Evolutionary conservation across 2,329 filamentous ascomycete species (phyloP), one percentile per base, ranked within the genome.

Genomic region (Geoglossum cookeanum): DNA sequence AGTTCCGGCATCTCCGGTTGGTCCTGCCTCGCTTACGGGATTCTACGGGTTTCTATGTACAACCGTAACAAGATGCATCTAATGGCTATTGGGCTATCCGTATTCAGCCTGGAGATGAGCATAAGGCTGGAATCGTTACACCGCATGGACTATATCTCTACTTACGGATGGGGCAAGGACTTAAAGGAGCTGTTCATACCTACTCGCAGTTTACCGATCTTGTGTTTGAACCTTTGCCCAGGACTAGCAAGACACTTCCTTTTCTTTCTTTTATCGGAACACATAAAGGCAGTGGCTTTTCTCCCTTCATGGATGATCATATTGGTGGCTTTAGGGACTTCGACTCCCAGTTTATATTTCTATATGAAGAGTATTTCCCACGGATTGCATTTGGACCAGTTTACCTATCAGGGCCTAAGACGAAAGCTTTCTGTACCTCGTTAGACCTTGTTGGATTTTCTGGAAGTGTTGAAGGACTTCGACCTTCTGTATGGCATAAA

Each of bases 191-290:
- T n/a, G 8, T 15, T 6, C 54, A 55, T 45, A 55, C 54, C 33
- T 55, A 39, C 15, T 53, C 39, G 4, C 54, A 55, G 22, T 55
- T 55, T 8, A 37, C 33, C 11, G 54, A 55, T 15, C 54, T 55
- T 5, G 54, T 55, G 9, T 55, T 55, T 55, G 54, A 32, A 51
- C 33, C 22, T 6, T n/a, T 55, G 3, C 17, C 32, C 1, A n/a
- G 4, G 17, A 45, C 15, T 11, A 2, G 11, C 15, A 55, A 4
- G 30, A 4, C 3, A 9, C 22, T 5, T 4, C 30, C 13, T 1
- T 32, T 53, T 6, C 6, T 4, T n/a, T 53, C 22, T 4, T 1
- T 53, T 4, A 53, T 53, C 3, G 39, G 39, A 8, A 42, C 39
- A 4, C n/a, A 15, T 42, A 4, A 11, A 3, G 39, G 32, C 30